These are phyloP conservation scores for barrel medic (Medicago truncatula) DNA, from an alignment of 306 rosid species.

Conservation along the genomic window MtrunA17r5.0-ANR NC_053046.1:10226501-10227000, in stretches of 20 bases:
- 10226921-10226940: slow-evolving; percentile 26
- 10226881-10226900: slow-evolving; percentile 8
- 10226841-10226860: slow-evolving; percentile 14
- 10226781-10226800: slow-evolving; percentile 27
- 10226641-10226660: slow-evolving; percentile 34
- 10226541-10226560: slow-evolving; percentile 83
- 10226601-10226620: slow-evolving; percentile 41
- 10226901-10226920: background rate
- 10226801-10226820: slow-evolving; percentile 27
- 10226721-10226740: slow-evolving; percentile 33
- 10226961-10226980: background rate
- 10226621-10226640: slow-evolving; percentile 36
- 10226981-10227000: slow-evolving; percentile 6
- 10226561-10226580: slow-evolving; percentile 82
- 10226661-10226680: slow-evolving; percentile 26
- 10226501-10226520: slow-evolving; percentile 80
- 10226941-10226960: slow-evolving; percentile 11
- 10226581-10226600: slow-evolving; percentile 56
- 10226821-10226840: slow-evolving; percentile 29
- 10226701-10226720: slow-evolving; percentile 27
- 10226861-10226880: slow-evolving; percentile 9
- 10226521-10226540: slow-evolving; percentile 74
- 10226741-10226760: slow-evolving; percentile 16
- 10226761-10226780: slow-evolving; percentile 31
- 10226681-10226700: slow-evolving; percentile 25